Evolutionary conservation across 495 filamentous ascomycete species (phyloP).

Genomic region (Bryoglossum gracile): DNA sequence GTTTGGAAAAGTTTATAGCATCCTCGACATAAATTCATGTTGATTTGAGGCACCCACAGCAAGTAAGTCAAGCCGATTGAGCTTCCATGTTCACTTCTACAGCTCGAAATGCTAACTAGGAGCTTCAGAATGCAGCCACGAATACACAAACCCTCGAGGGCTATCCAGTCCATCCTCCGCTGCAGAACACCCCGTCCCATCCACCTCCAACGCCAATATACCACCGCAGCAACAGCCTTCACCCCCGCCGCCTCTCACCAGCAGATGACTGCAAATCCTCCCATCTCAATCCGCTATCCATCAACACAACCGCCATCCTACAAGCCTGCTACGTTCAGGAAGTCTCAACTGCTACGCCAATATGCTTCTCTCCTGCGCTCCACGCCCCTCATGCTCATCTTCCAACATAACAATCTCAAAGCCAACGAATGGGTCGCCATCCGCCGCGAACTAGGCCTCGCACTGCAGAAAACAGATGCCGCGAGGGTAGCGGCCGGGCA

Average conservation of each 20-base stretch:
- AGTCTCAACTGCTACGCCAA: constrained; percentile 87
- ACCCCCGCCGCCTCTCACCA: constrained; percentile 17
- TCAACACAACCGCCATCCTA: constrained; percentile 82
- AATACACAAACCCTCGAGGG: constrained; percentile 24
- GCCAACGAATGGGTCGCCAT: constrained; percentile 82
- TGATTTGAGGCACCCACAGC: no score
- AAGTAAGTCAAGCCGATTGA: constrained; percentile 9
- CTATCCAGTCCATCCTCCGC: constrained; percentile 21
- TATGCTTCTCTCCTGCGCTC: constrained; percentile 92
- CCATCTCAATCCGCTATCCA: constrained; percentile 36
- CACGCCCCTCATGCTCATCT: constrained; percentile 79
- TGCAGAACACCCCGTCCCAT: constrained; percentile 12
- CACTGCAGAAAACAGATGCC: constrained; percentile 58
- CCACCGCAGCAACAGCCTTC: constrained; percentile 17
- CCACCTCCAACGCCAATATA: constrained; percentile 22
- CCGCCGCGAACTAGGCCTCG: constrained; percentile 68
- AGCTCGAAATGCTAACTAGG: neutral
- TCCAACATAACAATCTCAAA: constrained; percentile 95
- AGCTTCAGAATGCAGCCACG: constrained; percentile 37
- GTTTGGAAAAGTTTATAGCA: no score
- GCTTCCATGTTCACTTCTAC: no score
- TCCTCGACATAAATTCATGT: no score
- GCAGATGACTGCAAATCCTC: constrained; percentile 44
- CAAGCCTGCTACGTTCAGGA: constrained; percentile 75
- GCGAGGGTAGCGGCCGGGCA: constrained; percentile 38